Evolutionary conservation across 306 rosid genomes (phyloP).

Genomic region (Vachellia pachyceras): DNA sequence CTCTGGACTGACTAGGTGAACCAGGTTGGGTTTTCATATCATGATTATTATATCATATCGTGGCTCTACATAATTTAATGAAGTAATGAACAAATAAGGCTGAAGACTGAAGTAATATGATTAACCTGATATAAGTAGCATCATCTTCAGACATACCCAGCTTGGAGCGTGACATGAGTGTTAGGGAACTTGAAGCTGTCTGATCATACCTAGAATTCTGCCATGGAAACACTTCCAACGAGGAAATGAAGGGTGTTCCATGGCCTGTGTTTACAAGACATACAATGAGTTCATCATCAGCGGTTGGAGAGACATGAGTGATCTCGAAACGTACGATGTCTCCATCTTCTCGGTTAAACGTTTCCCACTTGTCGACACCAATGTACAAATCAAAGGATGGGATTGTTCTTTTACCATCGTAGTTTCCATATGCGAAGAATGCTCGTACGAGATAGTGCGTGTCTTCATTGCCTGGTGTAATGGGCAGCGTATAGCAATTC

Average conservation of each 20-base stretch:
- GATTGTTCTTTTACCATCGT: conserved; percentile 16
- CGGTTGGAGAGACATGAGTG: background rate
- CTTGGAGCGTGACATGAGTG: background rate
- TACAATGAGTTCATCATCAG: background rate
- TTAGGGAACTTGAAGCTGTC: background rate
- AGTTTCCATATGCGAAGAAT: conserved; percentile 46
- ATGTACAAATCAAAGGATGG: conserved; percentile 26
- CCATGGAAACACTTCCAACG: background rate
- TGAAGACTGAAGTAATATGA: background rate
- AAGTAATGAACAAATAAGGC: background rate
- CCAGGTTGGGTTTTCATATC: too few species aligned
- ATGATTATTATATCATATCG: too few species aligned
- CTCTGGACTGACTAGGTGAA: too few species aligned
- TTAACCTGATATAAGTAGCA: background rate
- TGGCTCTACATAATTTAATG: background rate
- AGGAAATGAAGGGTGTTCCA: background rate
- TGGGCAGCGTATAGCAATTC: conserved; percentile 52
- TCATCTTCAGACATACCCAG: background rate
- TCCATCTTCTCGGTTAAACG: background rate
- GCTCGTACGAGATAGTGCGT: conserved; percentile 47
- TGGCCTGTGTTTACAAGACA: background rate
- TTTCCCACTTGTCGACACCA: background rate
- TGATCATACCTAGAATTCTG: background rate
- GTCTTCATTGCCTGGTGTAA: conserved; percentile 1
- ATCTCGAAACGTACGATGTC: background rate